A percentile compares a stretch with the other conserved stretches of the same genome.
phyloP scores from a whole-genome alignment of 768 basidiomycete species.

The Trametes cingulata region DNA sequence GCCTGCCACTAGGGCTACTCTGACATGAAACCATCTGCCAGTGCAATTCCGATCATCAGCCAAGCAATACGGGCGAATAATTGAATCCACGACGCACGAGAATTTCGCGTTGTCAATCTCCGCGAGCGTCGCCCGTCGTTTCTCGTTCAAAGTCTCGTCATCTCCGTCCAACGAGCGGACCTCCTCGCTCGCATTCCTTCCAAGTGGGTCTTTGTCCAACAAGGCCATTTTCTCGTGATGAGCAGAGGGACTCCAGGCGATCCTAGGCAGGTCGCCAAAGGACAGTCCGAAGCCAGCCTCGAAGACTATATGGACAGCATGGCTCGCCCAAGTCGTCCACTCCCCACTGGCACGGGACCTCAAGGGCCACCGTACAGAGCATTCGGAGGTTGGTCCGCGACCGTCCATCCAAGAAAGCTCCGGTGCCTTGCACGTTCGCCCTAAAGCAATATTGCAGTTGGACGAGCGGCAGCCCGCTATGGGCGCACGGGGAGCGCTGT shows the following conservation, averaged over 20 bases:
- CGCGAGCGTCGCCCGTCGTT: conserved; percentile 47
- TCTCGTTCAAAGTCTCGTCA: conserved; percentile 31
- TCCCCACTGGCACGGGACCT: too few relatives aligned
- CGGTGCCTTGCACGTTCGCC: conserved; percentile 15
- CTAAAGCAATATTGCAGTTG: not conserved
- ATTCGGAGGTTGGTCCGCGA: too few relatives aligned
- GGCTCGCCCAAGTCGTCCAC: too few relatives aligned
- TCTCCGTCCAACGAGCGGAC: not conserved
- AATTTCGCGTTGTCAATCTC: conserved; percentile 55
- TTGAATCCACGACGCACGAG: conserved; percentile 29
- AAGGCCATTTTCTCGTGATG: not conserved
- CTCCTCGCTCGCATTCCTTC: not conserved
- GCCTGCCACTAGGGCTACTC: conserved; percentile 39
- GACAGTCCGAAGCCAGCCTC: too few relatives aligned
- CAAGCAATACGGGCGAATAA: not conserved
- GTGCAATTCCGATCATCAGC: not conserved
- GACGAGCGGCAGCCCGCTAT: not conserved
- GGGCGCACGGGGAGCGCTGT: not conserved
- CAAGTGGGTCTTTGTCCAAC: not conserved
- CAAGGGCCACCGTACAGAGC: too few relatives aligned
- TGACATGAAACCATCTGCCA: conserved; percentile 51
- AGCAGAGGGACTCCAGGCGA: not conserved
- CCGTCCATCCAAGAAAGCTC: not conserved
- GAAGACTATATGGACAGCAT: too few relatives aligned
- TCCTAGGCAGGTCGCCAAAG: not conserved